Base-by-base conservation (phyloP, 768 basidiomycete species). In the Psilocybe subaeruginosa region DNA sequence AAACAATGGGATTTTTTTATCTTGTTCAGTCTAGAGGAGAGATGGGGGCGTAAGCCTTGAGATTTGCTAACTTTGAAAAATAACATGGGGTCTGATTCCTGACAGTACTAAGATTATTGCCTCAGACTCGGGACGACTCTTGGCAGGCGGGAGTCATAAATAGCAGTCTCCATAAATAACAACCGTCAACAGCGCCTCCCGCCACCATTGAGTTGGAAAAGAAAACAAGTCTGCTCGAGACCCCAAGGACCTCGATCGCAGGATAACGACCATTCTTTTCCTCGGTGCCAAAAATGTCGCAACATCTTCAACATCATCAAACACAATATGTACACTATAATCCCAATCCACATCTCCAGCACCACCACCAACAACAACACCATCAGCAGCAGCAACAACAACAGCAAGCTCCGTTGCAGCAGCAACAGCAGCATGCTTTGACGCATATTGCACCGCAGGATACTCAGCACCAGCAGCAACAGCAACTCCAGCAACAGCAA, bases 181-280 rank as follows among this genome's bases (percentile, higher is more conserved):
- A 60, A 54, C 1, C 2, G 16, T 31, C 51, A 53, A 53, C 33
- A 53, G 29, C 29, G 33, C 51, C 70, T 65, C 61, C 68, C 64
- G 68, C 57, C 70, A 69, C 68, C 67, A 68, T 55, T 63, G 58
- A 27, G 23, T 43, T 43, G 17, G 37, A 60, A 63, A 62, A 57
- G 60, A 58, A 60, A 58, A 53, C n/a, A 16, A 52, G 16, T 31
- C 23, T 56, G 35, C 45, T 62, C 53, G 62, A 64, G 75, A 75
- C 78, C 78, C 78, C 78, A 74, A 77, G 70, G 70, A 78, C 77
- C 67, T 73, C 66, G 69, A 77, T 73, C 69, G 70, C 69, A 64
- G 55, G 64, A 69, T 65, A 66, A 67, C 68, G 59, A 51, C 55
- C 66, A 65, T 69, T 66, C 65, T 62, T 56, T 52, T 45, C 54